These are phyloP conservation scores for Astragalus glycyphyllos DNA, from an alignment of 306 rosid species.

Conservation along the genomic window DNA sequence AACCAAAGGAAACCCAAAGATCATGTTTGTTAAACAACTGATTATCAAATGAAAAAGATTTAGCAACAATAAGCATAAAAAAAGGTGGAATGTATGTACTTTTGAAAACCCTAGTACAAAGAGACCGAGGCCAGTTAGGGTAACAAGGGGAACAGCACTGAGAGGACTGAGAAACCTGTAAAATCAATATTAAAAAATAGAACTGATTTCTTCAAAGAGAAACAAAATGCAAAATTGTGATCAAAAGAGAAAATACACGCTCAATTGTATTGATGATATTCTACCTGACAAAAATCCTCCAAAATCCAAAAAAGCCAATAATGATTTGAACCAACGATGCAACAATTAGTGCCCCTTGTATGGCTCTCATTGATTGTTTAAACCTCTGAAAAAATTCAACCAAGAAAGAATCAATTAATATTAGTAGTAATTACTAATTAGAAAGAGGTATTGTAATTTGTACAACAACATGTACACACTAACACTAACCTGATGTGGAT, in stretches of 20 bases:
- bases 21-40: constrained; percentile 33
- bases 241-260: constrained; percentile 5
- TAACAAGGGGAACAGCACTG: constrained; percentile 79
- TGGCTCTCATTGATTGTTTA: constrained; percentile 65
- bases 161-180: constrained; percentile 88
- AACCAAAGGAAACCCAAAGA: constrained; percentile 41
- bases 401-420: constrained; percentile 10
- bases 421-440: not conserved
- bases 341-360: constrained; percentile 77
- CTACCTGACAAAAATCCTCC: constrained; percentile 81
- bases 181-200: constrained; percentile 28
- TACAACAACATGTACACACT: not conserved
- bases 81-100: constrained; percentile 47
- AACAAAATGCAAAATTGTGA: constrained; percentile 19
- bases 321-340: constrained; percentile 72
- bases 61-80: not conserved
- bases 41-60: constrained; percentile 22
- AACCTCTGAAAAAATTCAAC: constrained; percentile 67
- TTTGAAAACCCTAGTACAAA: constrained; percentile 72
- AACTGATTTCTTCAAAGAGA: constrained; percentile 32
- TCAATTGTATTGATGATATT: not conserved
- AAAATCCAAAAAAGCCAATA: constrained; percentile 78
- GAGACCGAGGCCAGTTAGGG: constrained; percentile 84
- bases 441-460: not conserved
- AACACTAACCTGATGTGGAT: constrained; percentile 71